A percentile compares a stretch with the other conserved stretches of the same genome.
phyloP scores from a whole-genome alignment of 805 yeast species.

The Pichia insulana region DNA sequence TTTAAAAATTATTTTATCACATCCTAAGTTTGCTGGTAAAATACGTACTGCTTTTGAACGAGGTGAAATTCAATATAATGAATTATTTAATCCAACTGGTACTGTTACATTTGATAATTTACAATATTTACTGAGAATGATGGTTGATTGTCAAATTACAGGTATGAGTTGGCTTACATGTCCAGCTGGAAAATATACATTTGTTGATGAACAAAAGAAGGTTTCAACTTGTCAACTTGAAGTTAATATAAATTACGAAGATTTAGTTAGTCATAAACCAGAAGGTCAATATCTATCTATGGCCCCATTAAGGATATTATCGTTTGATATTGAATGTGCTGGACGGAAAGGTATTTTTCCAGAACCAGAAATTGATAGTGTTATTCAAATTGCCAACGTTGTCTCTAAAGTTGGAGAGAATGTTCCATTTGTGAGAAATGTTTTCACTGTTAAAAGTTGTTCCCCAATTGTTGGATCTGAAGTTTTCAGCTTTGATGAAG shows the following conservation, averaged over 20 bases:
- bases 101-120: slow-evolving; percentile 82
- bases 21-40: slow-evolving; percentile 58
- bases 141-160: slow-evolving; percentile 86
- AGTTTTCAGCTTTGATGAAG: slow-evolving; percentile 65
- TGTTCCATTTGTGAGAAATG: slow-evolving; percentile 90
- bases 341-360: slow-evolving; percentile 97
- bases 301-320: slow-evolving; percentile 88
- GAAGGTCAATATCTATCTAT: slow-evolving; percentile 91
- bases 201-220: slow-evolving; percentile 30
- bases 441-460: slow-evolving; percentile 87
- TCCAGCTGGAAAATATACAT: slow-evolving; percentile 60
- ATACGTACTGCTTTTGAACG: slow-evolving; percentile 76
- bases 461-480: slow-evolving; percentile 91
- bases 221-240: slow-evolving; percentile 84
- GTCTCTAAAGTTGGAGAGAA: slow-evolving; percentile 74
- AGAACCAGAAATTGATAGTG: slow-evolving; percentile 87
- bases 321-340: slow-evolving; percentile 97
- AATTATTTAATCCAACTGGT: slow-evolving; percentile 51
- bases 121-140: slow-evolving; percentile 73
- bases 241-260: slow-evolving; percentile 56
- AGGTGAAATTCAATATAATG: slow-evolving; percentile 62
- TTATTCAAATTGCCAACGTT: slow-evolving; percentile 94
- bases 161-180: slow-evolving; percentile 97
- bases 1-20: slow-evolving; percentile 59
- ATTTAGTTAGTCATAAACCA: slow-evolving; percentile 70